Evolutionary conservation across 1,284 basidiomycete genomes (phyloP), one percentile per base, ranked within the genome.

Genomic region (Cutaneotrichosporon sp.): DNA sequence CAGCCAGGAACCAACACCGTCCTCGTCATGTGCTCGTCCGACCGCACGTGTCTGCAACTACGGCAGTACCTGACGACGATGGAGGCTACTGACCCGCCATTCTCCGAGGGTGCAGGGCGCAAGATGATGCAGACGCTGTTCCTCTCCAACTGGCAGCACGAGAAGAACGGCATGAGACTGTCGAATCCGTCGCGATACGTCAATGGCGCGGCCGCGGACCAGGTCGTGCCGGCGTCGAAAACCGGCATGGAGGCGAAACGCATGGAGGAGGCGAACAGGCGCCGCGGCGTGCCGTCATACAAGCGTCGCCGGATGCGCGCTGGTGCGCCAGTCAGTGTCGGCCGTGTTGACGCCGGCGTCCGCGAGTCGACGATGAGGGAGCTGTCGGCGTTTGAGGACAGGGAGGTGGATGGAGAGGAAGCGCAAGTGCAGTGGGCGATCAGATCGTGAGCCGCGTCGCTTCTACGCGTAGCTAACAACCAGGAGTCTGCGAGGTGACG

Each of bases 11-110:
- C 82, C 13, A 87, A 94, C 64, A 84, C 83, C 1, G 81, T 92
- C 2, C 82, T 96, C 36, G 80, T 96, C 53, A 93, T 97, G 91
- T 84, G 87, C n/a, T 84, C 85, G 0, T 90, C 90, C 0, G 80
- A 85, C 23, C 81, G 84, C 33, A 87, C 87, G 0, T 88, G 86
- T 63, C 80, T 80, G 10, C 79, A 87, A 39, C 76, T 96, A 15
- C 83, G 82, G 2, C 86, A 92, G 57, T 96, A 88, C 69, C 79
- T 97, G 3, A 80, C 83, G 0, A 77, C 76, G 1, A 83, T 87
- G 77, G 77, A 86, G 56, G 71, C 78, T 1, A 78, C 80, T 23
- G 79, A 83, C 2, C 79, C 80, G 8, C 79, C 79, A 20, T 73
- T 73, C 46, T 67, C 68, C 8, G 52, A 63, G 0, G 45, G 61